Evolutionary conservation across 176 grass and related monocot genomes (phyloP).

Genomic region (Cymbopogon citratus): DNA sequence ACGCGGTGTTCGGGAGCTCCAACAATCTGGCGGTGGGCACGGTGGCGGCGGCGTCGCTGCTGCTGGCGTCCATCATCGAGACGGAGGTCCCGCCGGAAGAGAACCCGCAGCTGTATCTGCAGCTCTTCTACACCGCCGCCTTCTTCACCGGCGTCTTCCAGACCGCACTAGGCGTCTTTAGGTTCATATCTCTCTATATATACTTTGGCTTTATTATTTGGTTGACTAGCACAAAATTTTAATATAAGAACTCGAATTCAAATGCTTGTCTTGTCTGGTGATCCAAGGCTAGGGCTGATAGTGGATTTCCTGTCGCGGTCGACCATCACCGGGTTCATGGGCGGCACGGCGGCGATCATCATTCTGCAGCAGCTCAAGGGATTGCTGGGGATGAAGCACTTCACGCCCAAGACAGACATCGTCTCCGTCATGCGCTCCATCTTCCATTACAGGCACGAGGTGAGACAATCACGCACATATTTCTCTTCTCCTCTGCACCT

Average conservation of each 20-base stretch:
- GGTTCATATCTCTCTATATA: background rate
- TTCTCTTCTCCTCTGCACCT: background rate
- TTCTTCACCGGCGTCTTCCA: constrained; percentile 96
- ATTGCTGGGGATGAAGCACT: constrained; percentile 75
- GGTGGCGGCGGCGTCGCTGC: constrained; percentile 79
- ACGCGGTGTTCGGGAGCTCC: constrained; percentile 88
- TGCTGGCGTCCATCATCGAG: constrained; percentile 72
- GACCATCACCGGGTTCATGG: constrained; percentile 93
- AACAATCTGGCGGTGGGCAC: constrained; percentile 91
- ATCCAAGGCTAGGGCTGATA: constrained; percentile 68
- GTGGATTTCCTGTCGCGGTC: constrained; percentile 92
- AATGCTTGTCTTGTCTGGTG: background rate
- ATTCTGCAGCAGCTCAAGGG: constrained; percentile 97
- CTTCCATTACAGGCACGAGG: constrained; percentile 64
- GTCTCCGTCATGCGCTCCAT: constrained; percentile 64
- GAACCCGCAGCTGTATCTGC: constrained; percentile 53
- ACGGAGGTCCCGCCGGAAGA: constrained; percentile 34
- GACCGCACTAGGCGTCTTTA: constrained; percentile 63
- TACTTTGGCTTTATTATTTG: background rate
- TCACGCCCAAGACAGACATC: constrained; percentile 84
- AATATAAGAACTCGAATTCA: background rate
- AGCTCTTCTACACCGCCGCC: constrained; percentile 78
- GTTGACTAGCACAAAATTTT: background rate
- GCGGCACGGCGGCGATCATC: constrained; percentile 85
- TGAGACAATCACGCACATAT: background rate